A percentile compares a stretch with the other conserved stretches of the same genome.
phyloP scores from a whole-genome alignment of 1,139 yeast species.

The Suhomyces kunorum region DNA sequence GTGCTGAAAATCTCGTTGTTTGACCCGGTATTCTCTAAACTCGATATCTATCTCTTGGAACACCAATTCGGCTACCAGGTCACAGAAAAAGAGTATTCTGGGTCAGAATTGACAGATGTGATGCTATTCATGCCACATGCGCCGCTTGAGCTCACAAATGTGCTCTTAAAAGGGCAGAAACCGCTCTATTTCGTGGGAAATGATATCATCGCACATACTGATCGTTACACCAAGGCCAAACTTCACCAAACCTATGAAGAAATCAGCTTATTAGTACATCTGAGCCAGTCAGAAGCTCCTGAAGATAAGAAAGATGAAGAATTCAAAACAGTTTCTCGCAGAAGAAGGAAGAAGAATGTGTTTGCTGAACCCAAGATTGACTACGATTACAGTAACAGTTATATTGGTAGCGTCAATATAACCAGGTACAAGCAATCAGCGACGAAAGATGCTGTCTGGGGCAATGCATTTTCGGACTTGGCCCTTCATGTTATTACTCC shows the following conservation, averaged over 20 bases:
- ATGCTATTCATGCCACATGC: constrained; percentile 76
- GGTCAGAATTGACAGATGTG: constrained; percentile 19
- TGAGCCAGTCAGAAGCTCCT: constrained; percentile 12
- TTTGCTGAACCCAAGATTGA: constrained; percentile 36
- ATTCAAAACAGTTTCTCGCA: constrained; percentile 31
- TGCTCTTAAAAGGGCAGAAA: constrained; percentile 30
- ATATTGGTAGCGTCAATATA: constrained; percentile 31
- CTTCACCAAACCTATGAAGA: constrained; percentile 43
- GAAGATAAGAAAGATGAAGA: constrained; percentile 23
- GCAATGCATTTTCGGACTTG: constrained; percentile 55
- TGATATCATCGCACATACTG: constrained; percentile 53
- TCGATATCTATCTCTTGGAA: constrained; percentile 42
- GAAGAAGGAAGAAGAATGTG: constrained; percentile 27
- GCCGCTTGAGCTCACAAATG: constrained; percentile 58
- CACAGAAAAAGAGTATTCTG: constrained; percentile 21
- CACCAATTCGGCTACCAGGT: constrained; percentile 21
- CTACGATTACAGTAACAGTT: constrained; percentile 35
- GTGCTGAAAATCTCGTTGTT: constrained; percentile 47
- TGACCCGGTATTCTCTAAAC: constrained; percentile 61
- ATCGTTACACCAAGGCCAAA: constrained; percentile 45
- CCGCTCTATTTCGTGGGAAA: constrained; percentile 50
- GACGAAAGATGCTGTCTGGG: constrained; percentile 43
- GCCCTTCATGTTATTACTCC: constrained; percentile 37
- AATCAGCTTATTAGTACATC: constrained; percentile 43
- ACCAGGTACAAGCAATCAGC: constrained; percentile 18